Evolutionary conservation across 108 stramenopile species (phyloP).

Genomic region (Cyclotella atomus): DNA sequence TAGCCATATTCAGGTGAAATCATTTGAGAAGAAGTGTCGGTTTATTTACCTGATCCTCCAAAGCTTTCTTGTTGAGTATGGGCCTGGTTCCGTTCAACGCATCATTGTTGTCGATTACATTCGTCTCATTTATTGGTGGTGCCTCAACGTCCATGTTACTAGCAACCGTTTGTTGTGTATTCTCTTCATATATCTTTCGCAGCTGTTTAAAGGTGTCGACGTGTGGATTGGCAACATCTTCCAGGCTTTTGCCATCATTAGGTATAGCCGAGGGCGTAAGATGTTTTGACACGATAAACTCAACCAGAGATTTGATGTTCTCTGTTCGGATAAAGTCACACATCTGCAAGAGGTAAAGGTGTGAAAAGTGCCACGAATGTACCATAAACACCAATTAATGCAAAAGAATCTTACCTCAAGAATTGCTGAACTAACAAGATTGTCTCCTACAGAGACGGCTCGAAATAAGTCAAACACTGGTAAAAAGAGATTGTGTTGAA

Average conservation of each 20-base stretch:
- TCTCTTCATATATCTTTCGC: conserved; percentile 68
- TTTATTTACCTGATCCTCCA: conserved; percentile 73
- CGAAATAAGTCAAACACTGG: conserved; percentile 88
- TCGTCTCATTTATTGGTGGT: background rate
- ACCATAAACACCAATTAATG: background rate
- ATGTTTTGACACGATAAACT: conserved; percentile 85
- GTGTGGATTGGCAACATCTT: conserved; percentile 82
- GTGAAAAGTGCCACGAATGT: background rate
- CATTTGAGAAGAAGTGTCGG: background rate
- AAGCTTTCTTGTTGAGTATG: conserved; percentile 61
- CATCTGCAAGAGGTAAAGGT: conserved; percentile 48
- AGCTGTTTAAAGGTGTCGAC: conserved; percentile 77
- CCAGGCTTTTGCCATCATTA: conserved; percentile 49
- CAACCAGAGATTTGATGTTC: conserved; percentile 84
- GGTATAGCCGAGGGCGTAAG: conserved; percentile 21
- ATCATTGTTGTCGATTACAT: conserved; percentile 12
- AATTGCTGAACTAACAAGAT: conserved; percentile 82
- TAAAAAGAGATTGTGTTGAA: conserved; percentile 84
- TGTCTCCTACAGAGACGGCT: conserved; percentile 80
- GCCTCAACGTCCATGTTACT: conserved; percentile 12
- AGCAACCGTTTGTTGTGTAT: conserved; percentile 6
- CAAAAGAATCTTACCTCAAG: conserved; percentile 59
- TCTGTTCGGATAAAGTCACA: conserved; percentile 84
- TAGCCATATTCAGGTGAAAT: conserved; percentile 1
- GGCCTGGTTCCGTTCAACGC: conserved; percentile 10